Conservation (phyloP, 176 grass and related monocot species). For the Cymbopogon citratus region DNA sequence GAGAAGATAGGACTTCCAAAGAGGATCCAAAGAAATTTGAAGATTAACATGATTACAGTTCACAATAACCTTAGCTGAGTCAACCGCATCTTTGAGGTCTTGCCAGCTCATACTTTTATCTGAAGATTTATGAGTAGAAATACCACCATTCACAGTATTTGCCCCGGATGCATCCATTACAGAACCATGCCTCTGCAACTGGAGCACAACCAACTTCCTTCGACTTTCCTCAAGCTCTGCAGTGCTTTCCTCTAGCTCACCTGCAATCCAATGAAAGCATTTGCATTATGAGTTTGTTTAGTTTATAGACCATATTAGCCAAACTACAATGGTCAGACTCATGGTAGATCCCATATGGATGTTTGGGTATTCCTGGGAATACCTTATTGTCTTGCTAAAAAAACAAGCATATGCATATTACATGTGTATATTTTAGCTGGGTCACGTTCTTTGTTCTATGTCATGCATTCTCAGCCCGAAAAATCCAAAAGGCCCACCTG, state of each 20-base stretch:
- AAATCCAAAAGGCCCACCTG: neutral
- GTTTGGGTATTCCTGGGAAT: neutral
- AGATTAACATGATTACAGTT: neutral
- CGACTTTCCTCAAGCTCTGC: conserved; percentile 90
- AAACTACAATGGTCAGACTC: conserved; percentile 6
- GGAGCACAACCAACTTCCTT: conserved; percentile 86
- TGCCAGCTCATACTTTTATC: conserved; percentile 67
- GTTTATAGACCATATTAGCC: neutral
- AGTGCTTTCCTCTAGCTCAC: conserved; percentile 86
- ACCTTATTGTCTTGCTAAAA: neutral
- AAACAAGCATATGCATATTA: neutral
- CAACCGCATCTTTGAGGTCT: conserved; percentile 83
- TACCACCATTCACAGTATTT: conserved; percentile 60
- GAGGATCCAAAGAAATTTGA: conserved; percentile 17
- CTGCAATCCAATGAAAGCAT: conserved; percentile 37
- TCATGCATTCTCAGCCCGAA: neutral
- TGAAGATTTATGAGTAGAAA: conserved; percentile 59
- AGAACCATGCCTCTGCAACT: conserved; percentile 81
- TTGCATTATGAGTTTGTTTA: conserved; percentile 14
- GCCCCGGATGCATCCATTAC: conserved; percentile 44
- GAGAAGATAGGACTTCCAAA: conserved; percentile 18
- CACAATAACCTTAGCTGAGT: conserved; percentile 73
- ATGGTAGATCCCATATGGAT: neutral
- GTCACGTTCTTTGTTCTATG: neutral
- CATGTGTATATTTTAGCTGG: neutral